Percentiles rank a stretch among this genome's conserved stretches.
phyloP scores from a whole-genome alignment of 2,329 filamentous ascomycete genomes.

The Chaetomiaceae sp. region DNA sequence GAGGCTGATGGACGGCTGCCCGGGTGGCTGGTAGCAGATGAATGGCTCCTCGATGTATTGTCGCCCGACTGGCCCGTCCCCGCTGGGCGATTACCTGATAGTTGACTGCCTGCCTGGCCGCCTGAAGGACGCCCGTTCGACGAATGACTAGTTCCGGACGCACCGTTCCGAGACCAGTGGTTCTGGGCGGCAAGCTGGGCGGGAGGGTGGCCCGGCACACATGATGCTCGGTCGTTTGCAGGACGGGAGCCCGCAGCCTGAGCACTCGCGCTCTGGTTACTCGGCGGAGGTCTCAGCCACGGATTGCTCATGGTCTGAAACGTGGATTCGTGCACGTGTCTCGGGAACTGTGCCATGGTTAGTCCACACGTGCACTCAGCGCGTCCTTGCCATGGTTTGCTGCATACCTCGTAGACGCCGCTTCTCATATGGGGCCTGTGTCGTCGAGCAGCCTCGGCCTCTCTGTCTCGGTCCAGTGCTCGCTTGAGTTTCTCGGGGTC shows the following conservation, averaged over 20 bases:
- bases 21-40: too few species aligned
- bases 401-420: neutral
- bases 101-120: too few species aligned
- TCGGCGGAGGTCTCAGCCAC: neutral
- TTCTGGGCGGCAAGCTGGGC: too few species aligned
- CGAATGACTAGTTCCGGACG: too few species aligned
- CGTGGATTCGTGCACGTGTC: neutral
- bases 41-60: too few species aligned
- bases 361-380: neutral
- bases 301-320: neutral
- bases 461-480: neutral
- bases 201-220: neutral
- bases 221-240: too few species aligned
- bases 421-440: neutral
- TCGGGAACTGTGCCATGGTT: neutral
- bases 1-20: neutral
- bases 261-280: neutral
- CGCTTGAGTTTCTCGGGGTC: neutral
- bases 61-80: too few species aligned
- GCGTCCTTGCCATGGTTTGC: too few species aligned
- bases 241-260: neutral
- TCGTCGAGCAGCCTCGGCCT: neutral
- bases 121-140: too few species aligned
- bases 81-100: too few species aligned
- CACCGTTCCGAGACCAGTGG: too few species aligned